phyloP scores from a whole-genome alignment of 2,329 filamentous ascomycete species.

The Aspergillus eucalypticola region DNA sequence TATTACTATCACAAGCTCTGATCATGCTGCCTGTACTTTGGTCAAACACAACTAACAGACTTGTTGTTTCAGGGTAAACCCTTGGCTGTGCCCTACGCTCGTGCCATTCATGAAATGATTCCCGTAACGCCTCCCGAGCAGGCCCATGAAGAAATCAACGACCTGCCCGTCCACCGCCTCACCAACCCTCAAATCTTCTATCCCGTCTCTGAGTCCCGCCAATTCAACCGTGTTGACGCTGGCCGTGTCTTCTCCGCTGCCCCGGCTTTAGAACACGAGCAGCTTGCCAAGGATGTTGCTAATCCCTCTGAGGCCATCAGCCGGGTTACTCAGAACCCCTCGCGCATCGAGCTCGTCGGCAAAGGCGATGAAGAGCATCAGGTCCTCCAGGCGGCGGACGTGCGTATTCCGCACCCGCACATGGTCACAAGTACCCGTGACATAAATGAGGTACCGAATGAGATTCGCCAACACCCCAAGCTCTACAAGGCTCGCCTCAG shows the following conservation, averaged over 20 bases:
- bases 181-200: constrained; percentile 61
- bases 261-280: constrained; percentile 36
- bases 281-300: constrained; percentile 26
- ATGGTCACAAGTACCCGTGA: constrained; percentile 54
- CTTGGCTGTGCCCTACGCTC: constrained; percentile 73
- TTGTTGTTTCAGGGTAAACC: constrained; percentile 60
- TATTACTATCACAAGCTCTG: not conserved
- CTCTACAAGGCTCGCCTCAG: constrained; percentile 49
- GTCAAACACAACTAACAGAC: not conserved
- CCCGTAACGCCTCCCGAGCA: constrained; percentile 58
- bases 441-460: constrained; percentile 36
- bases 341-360: constrained; percentile 44
- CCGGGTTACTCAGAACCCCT: constrained; percentile 30
- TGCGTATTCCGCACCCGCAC: constrained; percentile 65
- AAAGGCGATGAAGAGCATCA: constrained; percentile 47
- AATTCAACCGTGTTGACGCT: constrained; percentile 66
- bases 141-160: constrained; percentile 64
- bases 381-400: constrained; percentile 61
- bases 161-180: constrained; percentile 60
- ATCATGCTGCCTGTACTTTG: not conserved
- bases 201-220: constrained; percentile 63
- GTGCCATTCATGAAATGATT: constrained; percentile 76
- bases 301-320: constrained; percentile 37
- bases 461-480: constrained; percentile 33
- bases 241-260: constrained; percentile 59